A percentile compares a stretch with the other conserved stretches of the same genome.
These are phyloP conservation scores for Pythium volutum DNA, from an alignment of 352 stramenopile genomes.

Conservation along the genomic window DNA sequence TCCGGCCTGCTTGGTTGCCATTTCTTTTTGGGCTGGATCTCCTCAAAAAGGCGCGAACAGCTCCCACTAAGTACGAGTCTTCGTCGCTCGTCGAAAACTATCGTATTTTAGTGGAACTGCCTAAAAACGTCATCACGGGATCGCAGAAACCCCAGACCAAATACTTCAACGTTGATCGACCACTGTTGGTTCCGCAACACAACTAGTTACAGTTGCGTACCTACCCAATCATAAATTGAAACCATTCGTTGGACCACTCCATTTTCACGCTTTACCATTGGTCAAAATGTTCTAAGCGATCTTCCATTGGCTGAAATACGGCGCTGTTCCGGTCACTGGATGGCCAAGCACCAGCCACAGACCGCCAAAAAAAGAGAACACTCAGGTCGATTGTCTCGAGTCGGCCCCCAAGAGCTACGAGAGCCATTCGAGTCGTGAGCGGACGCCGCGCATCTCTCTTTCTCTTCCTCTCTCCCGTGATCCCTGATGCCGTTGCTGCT, in stretches of 20 bases:
- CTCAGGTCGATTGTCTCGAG: background rate
- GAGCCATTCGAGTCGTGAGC: background rate
- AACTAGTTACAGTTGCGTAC: background rate
- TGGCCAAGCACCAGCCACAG: slow-evolving; percentile 9
- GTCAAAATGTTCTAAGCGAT: background rate
- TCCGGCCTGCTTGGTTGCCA: background rate
- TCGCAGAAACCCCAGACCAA: too few species aligned
- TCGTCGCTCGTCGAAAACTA: background rate
- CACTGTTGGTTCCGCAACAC: slow-evolving; percentile 6
- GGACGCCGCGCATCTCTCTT: too few species aligned
- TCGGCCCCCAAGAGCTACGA: background rate
- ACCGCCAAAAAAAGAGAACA: slow-evolving; percentile 19
- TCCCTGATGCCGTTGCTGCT: slow-evolving; percentile 22
- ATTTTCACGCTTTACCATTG: background rate
- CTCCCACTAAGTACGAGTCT: background rate
- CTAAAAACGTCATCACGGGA: too few species aligned
- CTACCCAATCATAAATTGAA: slow-evolving; percentile 11
- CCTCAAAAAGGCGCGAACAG: background rate
- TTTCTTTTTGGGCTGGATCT: background rate
- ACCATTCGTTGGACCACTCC: background rate
- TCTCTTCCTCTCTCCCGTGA: background rate
- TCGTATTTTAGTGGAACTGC: too few species aligned
- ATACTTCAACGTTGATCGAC: background rate
- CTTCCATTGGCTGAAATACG: slow-evolving; percentile 6
- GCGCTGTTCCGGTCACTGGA: background rate